Conservation (phyloP, 2,329 filamentous ascomycete species). For the Domatiomyces catenatus region DNA sequence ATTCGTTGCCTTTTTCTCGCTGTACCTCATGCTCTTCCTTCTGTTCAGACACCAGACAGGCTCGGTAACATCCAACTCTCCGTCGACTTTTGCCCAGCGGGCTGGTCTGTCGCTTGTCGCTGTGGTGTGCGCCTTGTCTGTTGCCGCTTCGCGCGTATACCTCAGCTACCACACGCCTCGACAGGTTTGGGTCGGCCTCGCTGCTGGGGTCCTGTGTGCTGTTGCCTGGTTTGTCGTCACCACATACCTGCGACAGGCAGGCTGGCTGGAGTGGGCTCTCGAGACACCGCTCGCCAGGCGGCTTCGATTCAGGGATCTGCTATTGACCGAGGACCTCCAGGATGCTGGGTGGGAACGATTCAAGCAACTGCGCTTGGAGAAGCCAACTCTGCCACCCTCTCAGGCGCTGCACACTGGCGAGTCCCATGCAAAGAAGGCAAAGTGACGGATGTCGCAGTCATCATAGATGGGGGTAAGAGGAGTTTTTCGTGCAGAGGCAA, state of each 20-base stretch:
- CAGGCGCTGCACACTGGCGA: background rate
- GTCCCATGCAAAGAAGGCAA: background rate
- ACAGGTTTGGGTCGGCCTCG: conserved; percentile 70
- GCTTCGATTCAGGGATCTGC: conserved; percentile 64
- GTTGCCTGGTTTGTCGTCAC: conserved; percentile 66
- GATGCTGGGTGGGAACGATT: conserved; percentile 87
- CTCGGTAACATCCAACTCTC: conserved; percentile 22
- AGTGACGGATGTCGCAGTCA: background rate
- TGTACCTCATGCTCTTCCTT: conserved; percentile 72
- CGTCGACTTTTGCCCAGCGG: conserved; percentile 38
- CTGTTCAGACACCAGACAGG: conserved; percentile 50
- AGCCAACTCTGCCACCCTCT: background rate
- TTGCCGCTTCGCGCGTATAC: conserved; percentile 75
- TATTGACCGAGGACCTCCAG: conserved; percentile 72
- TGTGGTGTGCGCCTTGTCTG: conserved; percentile 46
- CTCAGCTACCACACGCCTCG: conserved; percentile 79
- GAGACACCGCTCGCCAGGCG: conserved; percentile 49
- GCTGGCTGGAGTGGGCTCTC: conserved; percentile 57
- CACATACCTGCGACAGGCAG: conserved; percentile 47
- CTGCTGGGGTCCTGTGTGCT: conserved; percentile 56
- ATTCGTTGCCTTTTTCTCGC: conserved; percentile 81
- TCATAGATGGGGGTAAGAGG: background rate
- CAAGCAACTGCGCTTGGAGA: background rate
- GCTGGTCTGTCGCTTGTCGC: conserved; percentile 41
- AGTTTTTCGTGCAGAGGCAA: background rate